Evolutionary conservation across 371 early-diverging fungal species (phyloP), one percentile per base, ranked within the genome.

Genomic region (Furculomyces boomerangus): DNA sequence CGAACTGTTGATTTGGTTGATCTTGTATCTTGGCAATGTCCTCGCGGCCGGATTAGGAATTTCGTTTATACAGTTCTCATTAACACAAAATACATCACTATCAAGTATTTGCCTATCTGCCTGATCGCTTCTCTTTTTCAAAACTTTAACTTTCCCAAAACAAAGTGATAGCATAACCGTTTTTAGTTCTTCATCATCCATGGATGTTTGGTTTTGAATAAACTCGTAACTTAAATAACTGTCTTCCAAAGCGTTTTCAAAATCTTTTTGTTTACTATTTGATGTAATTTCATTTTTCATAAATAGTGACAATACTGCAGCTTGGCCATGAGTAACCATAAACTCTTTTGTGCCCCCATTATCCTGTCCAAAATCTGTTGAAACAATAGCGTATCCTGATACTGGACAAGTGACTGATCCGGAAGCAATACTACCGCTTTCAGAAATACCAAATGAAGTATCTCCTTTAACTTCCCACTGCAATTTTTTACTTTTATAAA

Each of bases 401-500:
- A 16, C 43, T 22, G 3, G 22, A 20, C 22, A n/a, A 16, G 43
- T 24, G 8, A 3, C 5, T 20, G 50, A 50, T 3, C 26, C 25
- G 8, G 25, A 10, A 3, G 10, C 13, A n/a, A 13, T 50, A 14
- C 3, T 10, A 16, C 5, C 5, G 3, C 14, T 32, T 14, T 5
- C 14, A 26, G 37, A 20, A n/a, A 3, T 3, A 22, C 22, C 20
- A 16, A n/a, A n/a, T n/a, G n/a, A n/a, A n/a, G 8, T 43, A 43
- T 20, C 22, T 16, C 18, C 43, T 8, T 22, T 22, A 43, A 43
- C 22, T n/a, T 43, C 43, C 10, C 10, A 43, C 39, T 75, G 78
- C 30, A 96, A 65, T 30, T 78, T 73, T 46, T 87, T 75, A 7
- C 90, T 88, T 31, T 74, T 83, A 67, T 86, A 81, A 60, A 79